These are phyloP conservation scores for Apostasia shenzhenica DNA, from an alignment of 106 monocot species.

Conservation along the genomic window DNA sequence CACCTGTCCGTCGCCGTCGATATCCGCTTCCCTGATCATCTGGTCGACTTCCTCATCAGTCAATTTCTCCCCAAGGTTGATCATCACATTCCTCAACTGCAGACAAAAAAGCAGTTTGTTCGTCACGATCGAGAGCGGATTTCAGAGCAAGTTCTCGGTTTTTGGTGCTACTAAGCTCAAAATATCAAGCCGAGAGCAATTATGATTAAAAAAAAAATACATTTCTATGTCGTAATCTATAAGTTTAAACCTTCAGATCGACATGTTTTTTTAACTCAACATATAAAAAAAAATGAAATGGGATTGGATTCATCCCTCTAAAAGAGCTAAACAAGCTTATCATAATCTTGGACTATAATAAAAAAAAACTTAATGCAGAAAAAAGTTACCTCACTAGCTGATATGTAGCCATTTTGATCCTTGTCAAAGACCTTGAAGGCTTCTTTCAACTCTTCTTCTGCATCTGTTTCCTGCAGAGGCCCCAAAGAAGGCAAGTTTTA, in stretches of 20 bases:
- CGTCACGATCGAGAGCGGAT: neutral
- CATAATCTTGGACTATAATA: too few relatives aligned
- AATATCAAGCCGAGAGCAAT: too few relatives aligned
- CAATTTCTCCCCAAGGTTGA: conserved; percentile 23
- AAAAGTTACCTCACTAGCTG: conserved; percentile 31
- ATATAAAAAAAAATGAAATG: too few relatives aligned
- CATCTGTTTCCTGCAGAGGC: conserved; percentile 30
- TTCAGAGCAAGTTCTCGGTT: too few relatives aligned
- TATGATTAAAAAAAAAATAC: too few relatives aligned
- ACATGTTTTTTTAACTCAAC: too few relatives aligned
- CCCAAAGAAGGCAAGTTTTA: neutral
- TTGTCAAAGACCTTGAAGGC: conserved; percentile 50
- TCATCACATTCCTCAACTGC: conserved; percentile 27
- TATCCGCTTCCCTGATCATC: conserved; percentile 32
- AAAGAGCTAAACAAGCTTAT: too few relatives aligned
- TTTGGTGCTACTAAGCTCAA: too few relatives aligned
- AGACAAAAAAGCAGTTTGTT: neutral
- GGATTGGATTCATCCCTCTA: too few relatives aligned
- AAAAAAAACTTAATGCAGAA: too few relatives aligned
- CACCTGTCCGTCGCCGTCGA: conserved; percentile 56
- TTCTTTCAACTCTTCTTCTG: conserved; percentile 46
- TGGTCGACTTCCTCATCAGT: conserved; percentile 44
- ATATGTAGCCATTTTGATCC: conserved; percentile 51
- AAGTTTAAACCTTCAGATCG: too few relatives aligned
- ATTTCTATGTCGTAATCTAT: too few relatives aligned